Conservation (phyloP, 108 stramenopile genomes). For the Nitzschia palea region DNA sequence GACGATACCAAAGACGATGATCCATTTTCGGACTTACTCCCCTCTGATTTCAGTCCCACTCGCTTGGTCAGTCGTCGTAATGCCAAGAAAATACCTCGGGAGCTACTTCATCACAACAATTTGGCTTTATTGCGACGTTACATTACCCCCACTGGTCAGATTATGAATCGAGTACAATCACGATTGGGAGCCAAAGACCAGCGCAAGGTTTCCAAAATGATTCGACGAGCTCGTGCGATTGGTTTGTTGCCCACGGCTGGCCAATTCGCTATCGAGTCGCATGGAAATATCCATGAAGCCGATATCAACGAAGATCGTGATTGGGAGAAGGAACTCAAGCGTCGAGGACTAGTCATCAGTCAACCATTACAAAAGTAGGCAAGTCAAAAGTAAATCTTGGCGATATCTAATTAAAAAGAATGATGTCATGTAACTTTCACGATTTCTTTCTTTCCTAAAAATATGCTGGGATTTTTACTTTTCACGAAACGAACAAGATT, state of each 20-base stretch:
- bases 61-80: constrained; percentile 66
- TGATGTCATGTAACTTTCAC: too few relatives aligned
- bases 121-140: constrained; percentile 63
- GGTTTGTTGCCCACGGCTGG: constrained; percentile 78
- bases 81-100: constrained; percentile 65
- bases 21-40: constrained; percentile 76
- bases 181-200: constrained; percentile 86
- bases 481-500: too few relatives aligned
- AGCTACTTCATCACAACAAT: constrained; percentile 83
- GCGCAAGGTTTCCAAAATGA: constrained; percentile 72
- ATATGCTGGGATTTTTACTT: too few relatives aligned
- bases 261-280: constrained; percentile 72
- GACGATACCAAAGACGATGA: constrained; percentile 59
- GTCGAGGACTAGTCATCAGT: constrained; percentile 47
- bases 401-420: too few relatives aligned
- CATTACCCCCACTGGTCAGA: constrained; percentile 76
- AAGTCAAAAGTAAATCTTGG: too few relatives aligned
- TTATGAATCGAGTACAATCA: constrained; percentile 78
- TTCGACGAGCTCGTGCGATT: constrained; percentile 75
- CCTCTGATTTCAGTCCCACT: constrained; percentile 71
- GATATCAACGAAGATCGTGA: constrained; percentile 54
- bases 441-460: too few relatives aligned
- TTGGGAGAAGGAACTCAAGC: constrained; percentile 57
- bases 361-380: too few relatives aligned
- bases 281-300: constrained; percentile 62